Conservation (phyloP, 1,284 basidiomycete species). For the Pseudozyma thailandica region DNA sequence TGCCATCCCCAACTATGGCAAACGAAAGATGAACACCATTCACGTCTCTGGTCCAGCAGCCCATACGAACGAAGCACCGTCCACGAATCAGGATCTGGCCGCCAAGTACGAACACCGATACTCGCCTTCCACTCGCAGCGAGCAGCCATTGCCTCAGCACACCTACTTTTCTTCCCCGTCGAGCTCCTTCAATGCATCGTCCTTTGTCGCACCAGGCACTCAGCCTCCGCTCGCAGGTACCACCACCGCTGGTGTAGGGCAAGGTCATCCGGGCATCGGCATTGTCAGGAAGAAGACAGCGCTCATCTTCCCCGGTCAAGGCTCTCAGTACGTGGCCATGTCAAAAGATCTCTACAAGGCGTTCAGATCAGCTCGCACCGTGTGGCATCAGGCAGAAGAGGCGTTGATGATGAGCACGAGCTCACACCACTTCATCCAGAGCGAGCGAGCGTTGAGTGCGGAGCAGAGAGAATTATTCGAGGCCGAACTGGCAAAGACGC, state of each 20-base stretch:
- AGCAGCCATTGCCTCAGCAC: slow-evolving; percentile 58
- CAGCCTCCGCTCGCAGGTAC: slow-evolving; percentile 49
- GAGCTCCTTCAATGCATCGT: slow-evolving; percentile 62
- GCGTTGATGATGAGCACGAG: slow-evolving; percentile 54
- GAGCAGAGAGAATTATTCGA: slow-evolving; percentile 58
- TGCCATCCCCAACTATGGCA: slow-evolving; percentile 59
- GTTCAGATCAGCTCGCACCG: slow-evolving; percentile 57
- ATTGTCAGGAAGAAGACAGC: slow-evolving; percentile 60
- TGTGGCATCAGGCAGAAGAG: slow-evolving; percentile 65
- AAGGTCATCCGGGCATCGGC: slow-evolving; percentile 39
- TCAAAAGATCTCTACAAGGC: slow-evolving; percentile 61
- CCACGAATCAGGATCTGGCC: slow-evolving; percentile 12
- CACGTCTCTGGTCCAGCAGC: slow-evolving; percentile 18
- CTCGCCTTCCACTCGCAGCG: slow-evolving; percentile 45
- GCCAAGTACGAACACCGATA: slow-evolving; percentile 34
- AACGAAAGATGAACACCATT: slow-evolving; percentile 41
- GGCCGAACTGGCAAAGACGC: slow-evolving; percentile 53
- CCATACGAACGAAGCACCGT: not conserved
- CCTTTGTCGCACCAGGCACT: slow-evolving; percentile 54
- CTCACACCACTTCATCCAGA: slow-evolving; percentile 32
- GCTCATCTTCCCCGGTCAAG: slow-evolving; percentile 64
- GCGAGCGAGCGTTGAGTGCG: slow-evolving; percentile 21
- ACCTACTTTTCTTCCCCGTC: slow-evolving; percentile 65
- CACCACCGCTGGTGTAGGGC: slow-evolving; percentile 39
- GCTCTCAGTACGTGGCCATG: slow-evolving; percentile 67